Evolutionary conservation across 768 basidiomycete genomes (phyloP).

Genomic region (Suillus spraguei): DNA sequence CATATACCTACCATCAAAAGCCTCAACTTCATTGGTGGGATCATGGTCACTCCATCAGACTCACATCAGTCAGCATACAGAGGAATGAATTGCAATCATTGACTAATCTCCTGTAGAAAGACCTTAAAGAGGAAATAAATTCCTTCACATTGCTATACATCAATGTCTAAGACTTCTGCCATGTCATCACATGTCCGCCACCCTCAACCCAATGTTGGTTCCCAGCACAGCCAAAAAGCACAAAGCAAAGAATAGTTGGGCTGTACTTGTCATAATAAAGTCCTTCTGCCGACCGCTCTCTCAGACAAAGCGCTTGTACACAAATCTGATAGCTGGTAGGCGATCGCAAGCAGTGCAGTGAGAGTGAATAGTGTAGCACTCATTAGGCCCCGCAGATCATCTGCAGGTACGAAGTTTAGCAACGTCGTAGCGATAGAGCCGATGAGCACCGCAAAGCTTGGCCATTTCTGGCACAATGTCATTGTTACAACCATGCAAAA

Average conservation of each 20-base stretch:
- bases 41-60: neutral
- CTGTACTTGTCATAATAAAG: conserved; percentile 91
- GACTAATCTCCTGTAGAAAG: neutral
- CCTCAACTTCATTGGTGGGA: neutral
- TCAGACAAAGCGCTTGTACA: conserved; percentile 70
- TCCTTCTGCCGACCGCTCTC: conserved; percentile 73
- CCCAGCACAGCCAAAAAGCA: conserved; percentile 70
- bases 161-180: neutral
- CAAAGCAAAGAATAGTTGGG: conserved; percentile 71
- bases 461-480: conserved; percentile 75
- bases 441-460: conserved; percentile 84
- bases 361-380: conserved; percentile 89
- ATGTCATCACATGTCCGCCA: conserved; percentile 61
- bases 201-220: conserved; percentile 73
- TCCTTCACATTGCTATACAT: neutral
- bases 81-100: too few species aligned
- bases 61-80: too few species aligned
- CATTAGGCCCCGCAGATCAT: conserved; percentile 78
- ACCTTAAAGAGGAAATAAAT: neutral
- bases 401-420: conserved; percentile 78
- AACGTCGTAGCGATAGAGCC: conserved; percentile 89
- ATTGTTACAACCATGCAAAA: too few species aligned
- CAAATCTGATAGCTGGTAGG: conserved; percentile 83
- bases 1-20: neutral
- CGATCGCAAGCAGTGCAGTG: conserved; percentile 87